Evolutionary conservation across 2,329 filamentous ascomycete genomes (phyloP), one percentile per base, ranked within the genome.

Genomic region (Proliferodiscus dingleyae): DNA sequence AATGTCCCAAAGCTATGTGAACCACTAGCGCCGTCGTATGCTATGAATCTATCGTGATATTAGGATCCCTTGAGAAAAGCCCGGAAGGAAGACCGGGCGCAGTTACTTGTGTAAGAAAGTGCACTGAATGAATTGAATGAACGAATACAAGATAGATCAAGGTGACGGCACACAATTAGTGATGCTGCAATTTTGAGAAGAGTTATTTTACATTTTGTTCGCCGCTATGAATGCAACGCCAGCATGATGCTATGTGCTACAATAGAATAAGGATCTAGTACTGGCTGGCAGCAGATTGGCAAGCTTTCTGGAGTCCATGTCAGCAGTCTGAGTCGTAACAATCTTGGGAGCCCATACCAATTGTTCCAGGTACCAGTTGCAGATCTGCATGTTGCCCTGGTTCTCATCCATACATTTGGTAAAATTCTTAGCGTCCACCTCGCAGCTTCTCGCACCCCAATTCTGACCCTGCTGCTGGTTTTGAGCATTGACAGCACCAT

Each of bases 331-430:
- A 36, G 22, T 34, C 39, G 32, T 22, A 5, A n/a, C 16, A 19
- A 43, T 30, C 23, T 3, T 37, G 4, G 3, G 26, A 23, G 23
- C 15, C 62, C 66, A 43, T 68, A 73, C 70, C 69, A 98, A 77
- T 79, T 98, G 91, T 68, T 98, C 93, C 61, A 98, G 73, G 69
- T 98, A 98, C 90, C 91, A 98, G 58, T 87, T 86, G 74, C 93
- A 98, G 65, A 96, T 94, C 65, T 85, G 84, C 85, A 98, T 82
- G 71, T 93, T 89, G 59, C 93, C 93, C 65, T 82, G 74, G 69
- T 98, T 86, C 64, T 97, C 87, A 68, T 97, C 90, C 84, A 98
- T 85, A 78, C 93, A 98, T 73, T 84, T 85, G 62, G 89, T 90
- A 77, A 98, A 97, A 71, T 79, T 81, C 69, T 83, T 81, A 44